Percentiles rank a stretch among this genome's conserved stretches.
These are phyloP conservation scores for Boletellus ananas DNA, from an alignment of 768 basidiomycete species.

Conservation along the genomic window DNA sequence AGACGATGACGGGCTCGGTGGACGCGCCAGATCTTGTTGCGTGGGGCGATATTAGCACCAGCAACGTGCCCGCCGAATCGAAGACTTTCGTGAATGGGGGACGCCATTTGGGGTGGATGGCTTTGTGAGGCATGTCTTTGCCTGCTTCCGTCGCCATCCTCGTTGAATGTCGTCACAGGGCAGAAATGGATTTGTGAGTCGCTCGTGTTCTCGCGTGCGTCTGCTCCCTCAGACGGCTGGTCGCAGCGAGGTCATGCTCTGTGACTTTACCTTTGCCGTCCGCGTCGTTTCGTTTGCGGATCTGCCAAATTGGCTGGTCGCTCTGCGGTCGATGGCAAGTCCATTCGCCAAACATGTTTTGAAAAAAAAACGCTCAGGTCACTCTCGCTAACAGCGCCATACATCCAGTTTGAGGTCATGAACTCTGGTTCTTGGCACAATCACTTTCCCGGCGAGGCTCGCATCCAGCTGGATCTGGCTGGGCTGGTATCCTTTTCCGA, in stretches of 20 bases:
- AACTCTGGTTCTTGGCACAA: slow-evolving; percentile 19
- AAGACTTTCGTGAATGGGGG: slow-evolving; percentile 33
- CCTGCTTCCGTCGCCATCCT: neutral
- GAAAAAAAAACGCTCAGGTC: neutral
- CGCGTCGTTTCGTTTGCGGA: slow-evolving; percentile 30
- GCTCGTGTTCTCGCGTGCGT: too few species aligned
- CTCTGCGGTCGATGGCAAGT: too few species aligned
- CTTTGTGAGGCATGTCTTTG: slow-evolving; percentile 23
- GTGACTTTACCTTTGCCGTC: slow-evolving; percentile 42
- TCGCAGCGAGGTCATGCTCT: slow-evolving; percentile 46
- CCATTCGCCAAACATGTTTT: neutral
- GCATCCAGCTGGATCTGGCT: slow-evolving; percentile 11
- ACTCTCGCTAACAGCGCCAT: neutral
- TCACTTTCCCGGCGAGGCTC: slow-evolving; percentile 20
- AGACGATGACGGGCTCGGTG: slow-evolving; percentile 25
- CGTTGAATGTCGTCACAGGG: slow-evolving; percentile 31
- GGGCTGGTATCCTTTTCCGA: slow-evolving; percentile 8
- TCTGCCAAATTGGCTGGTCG: slow-evolving; percentile 26
- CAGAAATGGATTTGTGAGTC: slow-evolving; percentile 48
- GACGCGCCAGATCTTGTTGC: slow-evolving; percentile 34
- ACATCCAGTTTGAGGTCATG: slow-evolving; percentile 8
- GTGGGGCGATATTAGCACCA: slow-evolving; percentile 22
- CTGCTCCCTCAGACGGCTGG: too few species aligned
- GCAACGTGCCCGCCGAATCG: slow-evolving; percentile 16
- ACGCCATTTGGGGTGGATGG: slow-evolving; percentile 30